These are phyloP conservation scores for Dothistroma pini DNA, from an alignment of 2,329 filamentous ascomycete species.

Conservation along the genomic window DNA sequence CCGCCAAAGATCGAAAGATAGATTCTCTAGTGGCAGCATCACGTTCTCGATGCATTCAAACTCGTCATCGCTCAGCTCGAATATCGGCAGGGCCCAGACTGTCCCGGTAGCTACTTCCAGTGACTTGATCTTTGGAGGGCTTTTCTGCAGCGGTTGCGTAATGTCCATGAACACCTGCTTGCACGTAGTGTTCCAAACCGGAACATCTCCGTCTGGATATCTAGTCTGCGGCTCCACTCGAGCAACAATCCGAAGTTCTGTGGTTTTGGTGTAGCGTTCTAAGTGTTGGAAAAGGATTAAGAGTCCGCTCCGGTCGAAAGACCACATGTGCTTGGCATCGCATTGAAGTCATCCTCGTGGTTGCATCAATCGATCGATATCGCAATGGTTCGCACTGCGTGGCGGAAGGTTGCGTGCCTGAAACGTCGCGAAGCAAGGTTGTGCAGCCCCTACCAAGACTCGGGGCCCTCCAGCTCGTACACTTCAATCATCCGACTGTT, in stretches of 20 bases:
- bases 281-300: too few relatives aligned
- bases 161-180: not conserved
- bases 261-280: too few relatives aligned
- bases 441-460: not conserved
- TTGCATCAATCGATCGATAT: not conserved
- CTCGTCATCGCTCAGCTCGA: not conserved
- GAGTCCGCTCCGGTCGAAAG: too few relatives aligned
- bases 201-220: too few relatives aligned
- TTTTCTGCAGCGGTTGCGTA: not conserved
- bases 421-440: not conserved
- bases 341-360: too few relatives aligned
- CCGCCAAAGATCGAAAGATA: not conserved
- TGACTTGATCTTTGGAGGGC: not conserved
- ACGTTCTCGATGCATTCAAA: not conserved
- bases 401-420: not conserved
- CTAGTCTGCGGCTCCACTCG: too few relatives aligned
- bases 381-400: not conserved
- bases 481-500: not conserved
- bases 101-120: not conserved
- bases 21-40: not conserved
- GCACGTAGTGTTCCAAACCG: not conserved
- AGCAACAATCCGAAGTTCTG: too few relatives aligned
- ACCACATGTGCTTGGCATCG: too few relatives aligned
- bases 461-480: not conserved
- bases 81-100: not conserved